These are phyloP conservation scores for Monilinia aucupariae DNA, from an alignment of 2,329 filamentous ascomycete genomes.

Conservation along the genomic window DNA sequence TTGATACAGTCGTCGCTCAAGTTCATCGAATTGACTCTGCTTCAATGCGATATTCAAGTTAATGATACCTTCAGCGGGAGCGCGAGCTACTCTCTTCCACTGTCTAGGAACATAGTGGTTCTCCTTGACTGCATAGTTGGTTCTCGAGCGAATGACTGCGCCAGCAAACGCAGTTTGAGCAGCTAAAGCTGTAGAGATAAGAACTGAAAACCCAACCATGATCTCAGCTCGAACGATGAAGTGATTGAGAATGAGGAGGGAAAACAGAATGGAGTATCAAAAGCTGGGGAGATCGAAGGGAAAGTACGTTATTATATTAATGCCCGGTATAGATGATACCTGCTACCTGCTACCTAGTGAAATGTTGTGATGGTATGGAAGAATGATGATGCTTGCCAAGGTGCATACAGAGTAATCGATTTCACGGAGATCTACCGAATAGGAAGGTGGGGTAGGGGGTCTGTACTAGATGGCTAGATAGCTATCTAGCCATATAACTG, in stretches of 20 bases:
- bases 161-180: constrained; percentile 12
- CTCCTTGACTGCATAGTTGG: constrained; percentile 49
- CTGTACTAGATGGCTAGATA: too few relatives aligned
- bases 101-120: constrained; percentile 46
- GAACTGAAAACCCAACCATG: constrained; percentile 14
- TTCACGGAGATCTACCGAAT: background rate
- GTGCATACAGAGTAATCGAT: background rate
- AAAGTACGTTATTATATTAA: too few relatives aligned
- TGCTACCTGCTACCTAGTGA: too few relatives aligned
- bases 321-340: too few relatives aligned
- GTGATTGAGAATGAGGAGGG: background rate
- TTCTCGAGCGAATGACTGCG: constrained; percentile 16
- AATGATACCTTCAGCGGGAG: constrained; percentile 45
- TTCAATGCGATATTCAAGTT: constrained; percentile 54
- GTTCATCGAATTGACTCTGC: constrained; percentile 49
- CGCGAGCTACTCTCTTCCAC: constrained; percentile 45
- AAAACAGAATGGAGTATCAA: background rate
- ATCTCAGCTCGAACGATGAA: constrained; percentile 1
- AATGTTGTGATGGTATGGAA: background rate
- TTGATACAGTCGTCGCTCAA: constrained; percentile 51
- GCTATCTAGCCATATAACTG: too few relatives aligned
- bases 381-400: background rate
- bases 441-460: constrained; percentile 9
- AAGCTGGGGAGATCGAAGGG: background rate
- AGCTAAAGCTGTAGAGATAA: constrained; percentile 17